phyloP scores from a whole-genome alignment of 768 basidiomycete species.

The Russula brevipes region DNA sequence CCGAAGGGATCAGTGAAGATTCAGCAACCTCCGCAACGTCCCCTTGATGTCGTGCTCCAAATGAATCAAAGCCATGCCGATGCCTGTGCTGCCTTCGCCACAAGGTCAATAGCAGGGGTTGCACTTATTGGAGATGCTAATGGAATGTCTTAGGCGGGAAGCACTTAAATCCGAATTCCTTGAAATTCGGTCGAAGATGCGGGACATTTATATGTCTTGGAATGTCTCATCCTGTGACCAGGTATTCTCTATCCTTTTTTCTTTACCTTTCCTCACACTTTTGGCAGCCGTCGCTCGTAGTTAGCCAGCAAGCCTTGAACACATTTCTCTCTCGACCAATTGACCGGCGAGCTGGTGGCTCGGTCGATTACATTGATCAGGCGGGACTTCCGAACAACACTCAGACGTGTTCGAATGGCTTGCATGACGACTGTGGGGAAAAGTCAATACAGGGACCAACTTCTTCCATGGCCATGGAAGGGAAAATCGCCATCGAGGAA shows the following conservation, averaged over 20 bases:
- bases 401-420: conserved; percentile 5
- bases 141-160: conserved; percentile 37
- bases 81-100: conserved; percentile 45
- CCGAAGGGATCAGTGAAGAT: conserved; percentile 12
- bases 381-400: background rate
- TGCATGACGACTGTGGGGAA: background rate
- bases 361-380: background rate
- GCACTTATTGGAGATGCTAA: conserved; percentile 1
- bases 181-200: conserved; percentile 48
- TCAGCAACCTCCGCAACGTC: conserved; percentile 50
- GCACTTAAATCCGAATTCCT: conserved; percentile 42
- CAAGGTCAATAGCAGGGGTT: conserved; percentile 38
- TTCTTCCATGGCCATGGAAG: conserved; percentile 47
- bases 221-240: conserved; percentile 41
- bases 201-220: conserved; percentile 62
- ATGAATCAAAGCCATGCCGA: conserved; percentile 54
- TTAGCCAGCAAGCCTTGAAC: conserved; percentile 56
- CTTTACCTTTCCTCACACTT: background rate
- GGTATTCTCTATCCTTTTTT: conserved; percentile 35
- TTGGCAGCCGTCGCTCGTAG: conserved; percentile 50
- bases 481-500: conserved; percentile 35
- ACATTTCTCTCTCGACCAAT: conserved; percentile 32
- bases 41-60: conserved; percentile 46
- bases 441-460: background rate
- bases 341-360: background rate